phyloP scores from a whole-genome alignment of 192 early-diverging fungal species.

The Backusella tarrabulga region DNA sequence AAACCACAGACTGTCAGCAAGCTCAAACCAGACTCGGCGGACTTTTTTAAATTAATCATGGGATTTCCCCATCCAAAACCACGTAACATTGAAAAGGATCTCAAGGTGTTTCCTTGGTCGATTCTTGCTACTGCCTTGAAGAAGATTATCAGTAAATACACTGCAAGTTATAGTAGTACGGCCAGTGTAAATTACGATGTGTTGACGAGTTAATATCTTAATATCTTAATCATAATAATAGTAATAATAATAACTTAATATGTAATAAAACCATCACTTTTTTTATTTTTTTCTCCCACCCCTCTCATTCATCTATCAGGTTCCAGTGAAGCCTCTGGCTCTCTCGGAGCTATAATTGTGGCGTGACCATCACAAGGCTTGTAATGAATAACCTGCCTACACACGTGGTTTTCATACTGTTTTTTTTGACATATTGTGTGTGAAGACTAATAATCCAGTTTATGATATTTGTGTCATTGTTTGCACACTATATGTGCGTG shows the following conservation, averaged over 20 bases:
- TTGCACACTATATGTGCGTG: neutral
- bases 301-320: neutral
- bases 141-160: slow-evolving; percentile 77
- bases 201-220: neutral
- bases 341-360: slow-evolving; percentile 4
- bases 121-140: slow-evolving; percentile 61
- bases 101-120: slow-evolving; percentile 83
- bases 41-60: slow-evolving; percentile 81
- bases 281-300: neutral
- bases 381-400: neutral
- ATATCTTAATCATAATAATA: neutral
- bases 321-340: neutral
- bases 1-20: slow-evolving; percentile 74
- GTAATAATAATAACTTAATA: neutral
- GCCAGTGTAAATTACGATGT: slow-evolving; percentile 18
- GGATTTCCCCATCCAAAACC: slow-evolving; percentile 75
- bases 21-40: slow-evolving; percentile 65
- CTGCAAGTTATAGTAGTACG: slow-evolving; percentile 42
- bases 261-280: neutral
- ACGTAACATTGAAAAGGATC: slow-evolving; percentile 82
- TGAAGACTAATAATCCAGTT: neutral
- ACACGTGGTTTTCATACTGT: neutral
- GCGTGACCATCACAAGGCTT: slow-evolving; percentile 5
- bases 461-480: neutral
- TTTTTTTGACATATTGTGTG: neutral